Base-by-base conservation (phyloP, 2,329 filamentous ascomycete genomes). In the Ceratocystis papillata region DNA sequence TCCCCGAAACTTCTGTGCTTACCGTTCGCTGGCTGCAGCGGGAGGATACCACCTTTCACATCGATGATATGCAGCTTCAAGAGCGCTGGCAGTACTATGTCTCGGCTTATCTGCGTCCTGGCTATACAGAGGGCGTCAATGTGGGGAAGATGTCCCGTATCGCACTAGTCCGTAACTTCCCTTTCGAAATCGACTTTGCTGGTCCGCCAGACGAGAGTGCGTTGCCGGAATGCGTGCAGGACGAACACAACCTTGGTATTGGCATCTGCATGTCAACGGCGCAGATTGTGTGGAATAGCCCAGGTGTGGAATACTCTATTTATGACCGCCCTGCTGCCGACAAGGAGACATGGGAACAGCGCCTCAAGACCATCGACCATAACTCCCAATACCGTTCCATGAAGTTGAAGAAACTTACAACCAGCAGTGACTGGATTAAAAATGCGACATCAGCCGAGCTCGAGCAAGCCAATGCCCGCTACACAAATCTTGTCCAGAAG, bases 81-180 rank as follows among this genome's bases (percentile, higher is more conserved):
- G 86, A 90, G 69, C 82, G 85, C 48, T 99, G 94, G 94, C 89
- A 93, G 71, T 96, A 95, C 77, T 99, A 99, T 74, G 90, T 96
- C 67, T 92, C 93, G 20, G 91, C 92, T 0, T 97, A 89, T 75
- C 89, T 90, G 70, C 89, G 90, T 69, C 83, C 92, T 28, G 90
- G 96, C 72, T 89, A 90, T 1, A 99, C 94, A 0, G 89, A 94
- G 75, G 89, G 89, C 15, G 81, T 94, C 2, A 78, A 81, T 5
- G 80, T 86, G 62, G 80, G 81, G 5, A 83, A 82, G 61, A 80
- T 90, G 71, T 83, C 82, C 69, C 87, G 85, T 76, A 81, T 85
- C 3, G 84, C 91, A 67, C 79, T 93, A 17, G 82, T 84, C 63
- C 86, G 88, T 67, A 92, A 89, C 74, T 77, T 90, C 46, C 86